Base-by-base conservation (phyloP, 2,329 filamentous ascomycete species). In the Exophiala aquamarina region DNA sequence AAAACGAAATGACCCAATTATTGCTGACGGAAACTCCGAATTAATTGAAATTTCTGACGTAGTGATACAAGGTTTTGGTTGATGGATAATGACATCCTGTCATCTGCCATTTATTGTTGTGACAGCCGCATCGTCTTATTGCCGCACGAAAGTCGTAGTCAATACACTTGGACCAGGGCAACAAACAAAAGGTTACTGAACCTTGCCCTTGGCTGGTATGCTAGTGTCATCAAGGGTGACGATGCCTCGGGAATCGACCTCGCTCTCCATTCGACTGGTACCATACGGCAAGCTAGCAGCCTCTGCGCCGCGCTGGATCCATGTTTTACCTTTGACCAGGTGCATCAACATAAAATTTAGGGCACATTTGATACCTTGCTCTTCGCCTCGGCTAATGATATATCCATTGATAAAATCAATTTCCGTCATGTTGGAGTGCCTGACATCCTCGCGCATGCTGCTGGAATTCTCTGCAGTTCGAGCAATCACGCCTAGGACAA, bases 321-420 rank as follows among this genome's bases (percentile, higher is more conserved):
- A 38, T 43, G 42, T 70, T 71, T 87, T 92, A 18, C 82, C 87
- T 61, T 86, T 82, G 39, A 96, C 83, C 69, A 90, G 69, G 43
- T 83, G 74, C 65, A 86, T 72, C 33, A 94, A 72, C 73, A 87
- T 78, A 59, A 84, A 83, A 63, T 95, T 93, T 52, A 84, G 73
- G 9, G 82, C 79, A 59, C 83, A 83, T 41, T 79, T 73, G n/a
- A 95, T 72, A 1, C 88, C 87, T 50, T 91, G 60, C 63, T 87
- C 79, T 58, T 80, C 76, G 0, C 87, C 93, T 32, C 85, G 78
- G 41, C 73, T 76, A 23, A 94, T 76, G 50, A 98, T 86, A 70
- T 92, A 98, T 1, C 91, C 92, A 64, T 94, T 96, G 57, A 92
- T 79, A 61, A 85, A 95, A 36, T 91, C 81, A 32, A 96, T 79